Conservation (phyloP, 257 asterid genomes). For the Thymus quinquecostatus region DNA sequence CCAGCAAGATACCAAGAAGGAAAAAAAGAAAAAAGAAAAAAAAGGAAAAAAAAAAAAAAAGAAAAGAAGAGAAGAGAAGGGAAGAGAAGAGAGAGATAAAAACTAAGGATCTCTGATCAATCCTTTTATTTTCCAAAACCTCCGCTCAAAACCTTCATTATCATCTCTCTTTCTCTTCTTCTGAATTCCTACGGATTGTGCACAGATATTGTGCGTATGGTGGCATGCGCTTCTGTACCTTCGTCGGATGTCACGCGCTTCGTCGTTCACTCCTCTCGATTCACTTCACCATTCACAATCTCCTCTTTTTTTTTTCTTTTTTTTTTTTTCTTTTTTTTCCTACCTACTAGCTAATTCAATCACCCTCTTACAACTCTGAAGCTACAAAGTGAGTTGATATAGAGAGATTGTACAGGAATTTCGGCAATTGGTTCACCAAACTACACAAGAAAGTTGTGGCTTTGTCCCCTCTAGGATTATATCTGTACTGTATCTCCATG, state of each 20-base stretch:
- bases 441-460: constrained; percentile 66
- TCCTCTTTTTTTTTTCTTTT: too few relatives aligned
- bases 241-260: constrained; percentile 29
- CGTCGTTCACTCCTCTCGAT: constrained; percentile 18
- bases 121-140: constrained; percentile 16
- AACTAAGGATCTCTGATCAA: background rate
- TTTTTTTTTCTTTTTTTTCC: constrained; percentile 12
- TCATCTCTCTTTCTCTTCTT: background rate
- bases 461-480: constrained; percentile 43
- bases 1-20: too few relatives aligned
- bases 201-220: constrained; percentile 27
- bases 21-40: too few relatives aligned
- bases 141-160: constrained; percentile 11
- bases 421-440: constrained; percentile 51
- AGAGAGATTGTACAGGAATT: constrained; percentile 42
- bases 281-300: constrained; percentile 26
- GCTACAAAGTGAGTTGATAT: constrained; percentile 35
- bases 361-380: constrained; percentile 3
- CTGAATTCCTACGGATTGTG: background rate
- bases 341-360: background rate
- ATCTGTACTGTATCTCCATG: too few relatives aligned
- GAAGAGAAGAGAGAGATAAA: too few relatives aligned
- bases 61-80: too few relatives aligned
- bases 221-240: constrained; percentile 21
- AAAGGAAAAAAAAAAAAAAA: too few relatives aligned